Evolutionary conservation across 23 red algal genomes (phyloP), one percentile per base, ranked within the genome.

Genomic region (Gracilariopsis chorda): DNA sequence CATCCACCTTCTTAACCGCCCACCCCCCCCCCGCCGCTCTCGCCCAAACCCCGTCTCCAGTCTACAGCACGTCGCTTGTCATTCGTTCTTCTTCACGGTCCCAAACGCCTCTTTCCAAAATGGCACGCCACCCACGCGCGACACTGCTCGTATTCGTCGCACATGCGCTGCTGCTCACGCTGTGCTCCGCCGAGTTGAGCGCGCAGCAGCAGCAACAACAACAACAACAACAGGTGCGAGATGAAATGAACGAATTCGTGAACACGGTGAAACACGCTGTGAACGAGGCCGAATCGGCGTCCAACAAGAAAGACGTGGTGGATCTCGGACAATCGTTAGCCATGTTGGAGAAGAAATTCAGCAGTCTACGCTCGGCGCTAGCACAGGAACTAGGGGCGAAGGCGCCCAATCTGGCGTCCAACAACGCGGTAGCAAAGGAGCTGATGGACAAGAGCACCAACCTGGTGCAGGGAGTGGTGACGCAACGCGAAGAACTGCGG

Each of bases 211-310:
- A n/a, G n/a, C n/a, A n/a, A n/a, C n/a, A 35, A 3, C 37, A 73
- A 6, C 76, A 80, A 48, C 76, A 80, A 28, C 27, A 80, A 49
- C 34, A 87, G 12, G 64, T 87, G 33, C 82, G 60, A 29, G 42
- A 87, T 87, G 60, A 62, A 59, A 87, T 87, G 82, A 53, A 87
- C 48, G 82, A 87, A 19, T 71, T 87, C 17, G 65, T 73, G 28
- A 62, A 87, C 34, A 64, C 82, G 23, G 43, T 87, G 34, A 67
- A 36, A 16, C 41, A 87, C 59, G 82, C 82, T 45, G 82, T 87
- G 13, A 40, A 74, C 61, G 82, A 87, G 25, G 82, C 82, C 29
- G 82, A 87, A n/a, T 59, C 82, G 60, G 82, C 82, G 13, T 32
- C 24, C 48, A 63, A 68, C 25, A 87, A 87, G 19, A 33, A 25